Percentiles rank a stretch among this genome's conserved stretches.
phyloP scores from a whole-genome alignment of 2,329 filamentous ascomycete species.

The Colletotrichum australisinense region DNA sequence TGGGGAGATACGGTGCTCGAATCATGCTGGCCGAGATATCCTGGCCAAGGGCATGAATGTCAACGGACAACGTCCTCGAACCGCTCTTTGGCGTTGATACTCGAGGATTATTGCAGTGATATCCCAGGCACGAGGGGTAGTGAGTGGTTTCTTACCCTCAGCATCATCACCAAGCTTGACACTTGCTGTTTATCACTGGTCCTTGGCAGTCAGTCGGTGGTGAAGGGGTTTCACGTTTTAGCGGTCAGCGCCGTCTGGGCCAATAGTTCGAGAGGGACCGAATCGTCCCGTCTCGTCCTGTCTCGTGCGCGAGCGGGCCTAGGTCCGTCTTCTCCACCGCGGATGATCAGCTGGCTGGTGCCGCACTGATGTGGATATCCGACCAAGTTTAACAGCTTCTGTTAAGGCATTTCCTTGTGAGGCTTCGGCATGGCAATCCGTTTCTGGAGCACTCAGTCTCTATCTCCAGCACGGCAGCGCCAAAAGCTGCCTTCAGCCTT shows the following conservation, averaged over 20 bases:
- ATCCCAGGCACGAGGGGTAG: background rate
- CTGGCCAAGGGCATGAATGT: conserved; percentile 15
- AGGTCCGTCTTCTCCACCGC: conserved; percentile 33
- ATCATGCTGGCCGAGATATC: conserved; percentile 26
- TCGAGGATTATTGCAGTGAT: background rate
- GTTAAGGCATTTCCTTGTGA: conserved; percentile 28
- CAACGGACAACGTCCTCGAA: background rate
- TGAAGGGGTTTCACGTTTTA: conserved; percentile 34
- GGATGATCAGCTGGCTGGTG: conserved; percentile 37
- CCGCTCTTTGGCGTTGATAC: background rate
- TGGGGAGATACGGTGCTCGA: conserved; percentile 15
- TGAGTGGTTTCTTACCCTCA: conserved; percentile 13
- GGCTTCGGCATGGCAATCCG: conserved; percentile 15
- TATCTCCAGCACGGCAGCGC: background rate
- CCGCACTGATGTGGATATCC: conserved; percentile 20
- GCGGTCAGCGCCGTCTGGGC: conserved; percentile 33
- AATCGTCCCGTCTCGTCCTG: conserved; percentile 30
- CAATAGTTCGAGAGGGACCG: conserved; percentile 24
- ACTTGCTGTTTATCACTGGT: conserved; percentile 18
- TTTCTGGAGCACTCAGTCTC: background rate
- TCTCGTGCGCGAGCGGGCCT: conserved; percentile 30
- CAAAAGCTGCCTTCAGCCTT: conserved; percentile 7
- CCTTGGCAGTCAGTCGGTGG: conserved; percentile 22
- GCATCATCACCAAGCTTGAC: background rate
- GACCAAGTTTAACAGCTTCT: conserved; percentile 22